These are phyloP conservation scores for Curvularia sp. DNA, from an alignment of 2,329 filamentous ascomycete species.

Conservation along the genomic window DNA sequence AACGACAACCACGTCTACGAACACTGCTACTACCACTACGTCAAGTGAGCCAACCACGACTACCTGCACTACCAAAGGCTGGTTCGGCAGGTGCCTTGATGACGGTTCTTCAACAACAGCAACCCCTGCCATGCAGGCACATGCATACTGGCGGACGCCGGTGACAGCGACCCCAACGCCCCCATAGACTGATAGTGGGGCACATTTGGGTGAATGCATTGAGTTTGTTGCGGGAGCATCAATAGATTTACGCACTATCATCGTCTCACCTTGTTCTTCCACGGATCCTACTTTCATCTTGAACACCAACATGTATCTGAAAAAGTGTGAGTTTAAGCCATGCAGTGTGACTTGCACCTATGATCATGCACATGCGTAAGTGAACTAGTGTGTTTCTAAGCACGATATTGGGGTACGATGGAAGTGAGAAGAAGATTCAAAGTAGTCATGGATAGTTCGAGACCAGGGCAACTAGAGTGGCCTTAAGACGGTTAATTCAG, in stretches of 20 bases:
- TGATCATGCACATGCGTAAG: background rate
- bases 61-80: constrained; percentile 46
- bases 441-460: background rate
- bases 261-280: background rate
- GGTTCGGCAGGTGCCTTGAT: constrained; percentile 48
- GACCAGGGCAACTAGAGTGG: background rate
- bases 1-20: constrained; percentile 31
- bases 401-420: background rate
- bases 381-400: background rate
- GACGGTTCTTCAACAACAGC: constrained; percentile 33
- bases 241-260: background rate
- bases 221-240: background rate
- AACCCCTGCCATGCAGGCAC: constrained; percentile 35
- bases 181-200: background rate
- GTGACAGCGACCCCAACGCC: constrained; percentile 37
- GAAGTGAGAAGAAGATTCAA: background rate
- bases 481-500: background rate
- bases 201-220: background rate
- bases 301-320: background rate
- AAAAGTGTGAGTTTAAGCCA: background rate
- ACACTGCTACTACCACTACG: constrained; percentile 27
- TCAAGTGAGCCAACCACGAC: constrained; percentile 35
- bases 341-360: background rate
- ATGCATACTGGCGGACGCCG: constrained; percentile 36
- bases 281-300: background rate